A percentile compares a stretch with the other conserved stretches of the same genome.
Evolutionary conservation across 441 rosid species (phyloP).

Genomic region (Jatropha podagrica): DNA sequence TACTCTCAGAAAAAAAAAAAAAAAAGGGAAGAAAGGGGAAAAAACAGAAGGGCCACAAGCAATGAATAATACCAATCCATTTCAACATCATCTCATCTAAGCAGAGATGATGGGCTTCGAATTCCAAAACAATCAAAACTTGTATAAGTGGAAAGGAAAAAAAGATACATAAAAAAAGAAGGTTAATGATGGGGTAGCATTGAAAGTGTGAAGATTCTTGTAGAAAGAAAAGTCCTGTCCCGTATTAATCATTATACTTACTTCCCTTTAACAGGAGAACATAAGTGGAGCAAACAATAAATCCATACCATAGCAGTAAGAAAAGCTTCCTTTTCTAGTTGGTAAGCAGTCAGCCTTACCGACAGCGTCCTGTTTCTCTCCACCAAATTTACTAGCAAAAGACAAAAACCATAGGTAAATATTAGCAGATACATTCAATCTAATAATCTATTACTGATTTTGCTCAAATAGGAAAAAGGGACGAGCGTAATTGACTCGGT

Average conservation of each 20-base stretch:
- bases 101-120: constrained; percentile 15
- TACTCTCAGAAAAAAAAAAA: not conserved
- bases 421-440: constrained; percentile 14
- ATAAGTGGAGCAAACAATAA: constrained; percentile 34
- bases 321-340: constrained; percentile 32
- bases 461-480: not conserved
- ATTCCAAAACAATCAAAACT: constrained; percentile 33
- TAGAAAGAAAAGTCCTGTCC: constrained; percentile 36
- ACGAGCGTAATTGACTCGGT: not conserved
- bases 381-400: constrained; percentile 24
- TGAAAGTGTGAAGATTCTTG: constrained; percentile 55
- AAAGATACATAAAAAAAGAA: constrained; percentile 17
- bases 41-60: constrained; percentile 22
- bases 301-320: constrained; percentile 39
- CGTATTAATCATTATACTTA: constrained; percentile 39
- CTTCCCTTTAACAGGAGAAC: constrained; percentile 27
- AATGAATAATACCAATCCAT: constrained; percentile 29
- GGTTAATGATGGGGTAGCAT: constrained; percentile 35
- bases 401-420: constrained; percentile 12
- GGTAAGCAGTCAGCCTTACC: constrained; percentile 47
- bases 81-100: constrained; percentile 24
- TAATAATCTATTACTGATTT: constrained; percentile 2
- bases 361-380: constrained; percentile 31
- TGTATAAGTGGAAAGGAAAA: constrained; percentile 28
- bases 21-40: not conserved